A percentile compares a stretch with the other conserved stretches of the same genome.
phyloP scores from a whole-genome alignment of 2,329 filamentous ascomycete genomes.

The Talaromyces sp. region DNA sequence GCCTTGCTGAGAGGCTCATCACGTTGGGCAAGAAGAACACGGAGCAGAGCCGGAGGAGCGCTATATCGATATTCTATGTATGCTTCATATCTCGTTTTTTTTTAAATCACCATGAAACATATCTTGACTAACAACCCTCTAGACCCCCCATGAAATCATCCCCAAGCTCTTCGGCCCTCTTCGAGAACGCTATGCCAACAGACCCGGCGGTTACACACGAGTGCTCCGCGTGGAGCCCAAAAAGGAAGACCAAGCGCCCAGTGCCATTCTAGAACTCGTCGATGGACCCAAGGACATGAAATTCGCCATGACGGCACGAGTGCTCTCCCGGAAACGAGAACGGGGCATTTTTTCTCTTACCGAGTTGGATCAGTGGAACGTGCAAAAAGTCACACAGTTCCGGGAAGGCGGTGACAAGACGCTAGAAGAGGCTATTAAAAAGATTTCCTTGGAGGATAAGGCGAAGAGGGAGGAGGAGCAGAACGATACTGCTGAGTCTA shows the following conservation, averaged over 20 bases:
- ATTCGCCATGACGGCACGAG: conserved; percentile 86
- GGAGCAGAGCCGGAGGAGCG: conserved; percentile 67
- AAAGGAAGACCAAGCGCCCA: conserved; percentile 80
- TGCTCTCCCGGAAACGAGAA: conserved; percentile 58
- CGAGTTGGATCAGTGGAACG: conserved; percentile 69
- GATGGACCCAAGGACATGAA: conserved; percentile 91
- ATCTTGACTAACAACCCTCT: neutral
- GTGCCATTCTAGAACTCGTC: conserved; percentile 88
- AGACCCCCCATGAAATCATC: conserved; percentile 45
- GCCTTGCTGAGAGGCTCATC: conserved; percentile 87
- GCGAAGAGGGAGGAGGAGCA: conserved; percentile 22
- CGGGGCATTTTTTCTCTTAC: conserved; percentile 54
- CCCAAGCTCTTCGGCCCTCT: conserved; percentile 86
- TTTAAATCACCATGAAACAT: neutral
- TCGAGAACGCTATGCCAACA: conserved; percentile 66
- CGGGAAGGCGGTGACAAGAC: conserved; percentile 60
- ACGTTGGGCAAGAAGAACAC: conserved; percentile 92
- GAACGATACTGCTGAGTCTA: conserved; percentile 7
- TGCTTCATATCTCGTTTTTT: conserved; percentile 26
- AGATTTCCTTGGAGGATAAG: conserved; percentile 50
- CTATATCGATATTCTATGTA: conserved; percentile 82
- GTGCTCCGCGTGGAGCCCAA: conserved; percentile 87
- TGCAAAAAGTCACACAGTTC: conserved; percentile 75
- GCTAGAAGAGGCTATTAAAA: conserved; percentile 56
- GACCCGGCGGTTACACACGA: conserved; percentile 90